A percentile compares a stretch with the other conserved stretches of the same genome.
Conservation (phyloP, 108 stramenopile species). For the Cylindrotheca fusiformis region DNA sequence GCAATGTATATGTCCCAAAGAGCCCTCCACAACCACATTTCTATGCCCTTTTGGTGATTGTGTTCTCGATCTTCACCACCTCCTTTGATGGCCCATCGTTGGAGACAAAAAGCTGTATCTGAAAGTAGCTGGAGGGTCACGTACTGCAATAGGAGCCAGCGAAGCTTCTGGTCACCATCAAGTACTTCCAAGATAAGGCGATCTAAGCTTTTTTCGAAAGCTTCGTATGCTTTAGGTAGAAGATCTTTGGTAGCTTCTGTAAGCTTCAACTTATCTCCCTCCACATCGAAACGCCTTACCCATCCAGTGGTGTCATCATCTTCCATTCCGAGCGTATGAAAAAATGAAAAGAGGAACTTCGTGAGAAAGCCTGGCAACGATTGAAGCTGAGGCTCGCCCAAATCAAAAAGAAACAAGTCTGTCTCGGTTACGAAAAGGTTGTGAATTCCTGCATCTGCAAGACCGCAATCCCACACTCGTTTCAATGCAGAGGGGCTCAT, state of each 20-base stretch:
- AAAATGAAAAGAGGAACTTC: conserved; percentile 71
- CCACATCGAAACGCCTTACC: conserved; percentile 58
- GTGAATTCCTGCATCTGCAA: conserved; percentile 82
- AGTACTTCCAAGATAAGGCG: conserved; percentile 59
- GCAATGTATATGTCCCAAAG: conserved; percentile 63
- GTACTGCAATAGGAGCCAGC: conserved; percentile 58
- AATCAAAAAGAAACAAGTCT: conserved; percentile 70
- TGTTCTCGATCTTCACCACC: conserved; percentile 37
- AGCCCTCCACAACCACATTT: conserved; percentile 74
- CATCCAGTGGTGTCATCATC: conserved; percentile 61
- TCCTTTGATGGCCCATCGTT: conserved; percentile 73
- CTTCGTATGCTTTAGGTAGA: conserved; percentile 47
- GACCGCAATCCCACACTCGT: conserved; percentile 74
- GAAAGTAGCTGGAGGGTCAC: conserved; percentile 62
- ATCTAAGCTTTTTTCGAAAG: conserved; percentile 60
- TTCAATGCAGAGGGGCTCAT: conserved; percentile 37
- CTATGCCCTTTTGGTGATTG: conserved; percentile 41
- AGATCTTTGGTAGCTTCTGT: conserved; percentile 54
- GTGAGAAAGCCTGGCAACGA: conserved; percentile 76
- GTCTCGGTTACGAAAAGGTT: conserved; percentile 61
- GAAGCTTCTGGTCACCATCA: conserved; percentile 56
- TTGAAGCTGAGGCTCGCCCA: conserved; percentile 60
- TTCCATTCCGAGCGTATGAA: conserved; percentile 77
- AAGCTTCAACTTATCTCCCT: conserved; percentile 45
- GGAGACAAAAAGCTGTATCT: conserved; percentile 65